Evolutionary conservation across 805 yeast species (phyloP), one percentile per base, ranked within the genome.

Genomic region (Saccharomycopsis synnaedendra): DNA sequence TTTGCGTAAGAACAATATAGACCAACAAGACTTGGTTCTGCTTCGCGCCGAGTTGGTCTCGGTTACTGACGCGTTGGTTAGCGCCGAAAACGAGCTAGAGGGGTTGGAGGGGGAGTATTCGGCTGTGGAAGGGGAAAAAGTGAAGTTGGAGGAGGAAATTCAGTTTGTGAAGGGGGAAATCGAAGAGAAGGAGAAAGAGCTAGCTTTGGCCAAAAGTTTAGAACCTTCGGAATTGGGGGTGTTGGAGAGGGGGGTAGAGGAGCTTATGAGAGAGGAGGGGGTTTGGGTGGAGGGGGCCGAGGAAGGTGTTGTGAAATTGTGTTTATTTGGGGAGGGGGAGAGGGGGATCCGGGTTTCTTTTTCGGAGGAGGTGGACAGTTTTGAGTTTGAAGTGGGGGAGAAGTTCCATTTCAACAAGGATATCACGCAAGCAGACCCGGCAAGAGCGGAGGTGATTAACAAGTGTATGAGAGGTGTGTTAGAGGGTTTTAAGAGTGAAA

Each of bases 281-380:
- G 58, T 60, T 6, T 55, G 54, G n/a, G 53, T 75, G 30, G 52
- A 55, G 1, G 58, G 62, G 1, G 65, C 66, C 32, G 64, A 60
- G 37, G 61, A 64, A 0, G 56, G 60, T 2, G 59, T 80, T 8
- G 67, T 70, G 32, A 10, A 42, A n/a, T 9, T 28, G 9, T 1
- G 11, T 28, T 5, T 44, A 19, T 29, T 38, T 6, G 9, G 28
- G 7, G 41, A 6, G 28, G 28, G 41, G 28, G 41, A 8, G 28
- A 19, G 19, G 3, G 46, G 52, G 9, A 64, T 57, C 47, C 58
- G 62, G 35, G 44, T 36, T 38, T 19, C 41, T 10, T 35, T 43
- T 31, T 11, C 39, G 32, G 36, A 41, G 10, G 41, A 30, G 11
- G 30, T 46, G 29, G 35, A 38, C 10, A 45, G 42, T 7, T 45